A percentile compares a stretch with the other conserved stretches of the same genome.
phyloP scores from a whole-genome alignment of 768 basidiomycete genomes.

The Auricularia auricula-judae region DNA sequence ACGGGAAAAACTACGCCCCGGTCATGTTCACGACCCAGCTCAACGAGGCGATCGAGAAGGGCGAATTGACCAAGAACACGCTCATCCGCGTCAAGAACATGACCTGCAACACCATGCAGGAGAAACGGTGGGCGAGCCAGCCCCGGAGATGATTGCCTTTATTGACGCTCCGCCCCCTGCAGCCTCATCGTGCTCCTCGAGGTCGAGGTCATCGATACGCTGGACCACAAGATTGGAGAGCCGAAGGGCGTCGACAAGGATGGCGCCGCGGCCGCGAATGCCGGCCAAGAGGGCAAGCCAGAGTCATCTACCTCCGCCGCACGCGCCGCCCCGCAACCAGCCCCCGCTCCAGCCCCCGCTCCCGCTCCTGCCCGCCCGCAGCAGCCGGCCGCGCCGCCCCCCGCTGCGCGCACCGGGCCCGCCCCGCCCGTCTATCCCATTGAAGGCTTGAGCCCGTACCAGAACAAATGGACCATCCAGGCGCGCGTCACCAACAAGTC shows the following conservation, averaged over 20 bases:
- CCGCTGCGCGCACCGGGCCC: slow-evolving; percentile 10
- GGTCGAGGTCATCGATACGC: slow-evolving; percentile 42
- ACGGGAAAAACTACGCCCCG: slow-evolving; percentile 78
- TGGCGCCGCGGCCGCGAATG: slow-evolving; percentile 22
- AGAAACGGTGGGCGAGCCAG: slow-evolving; percentile 51
- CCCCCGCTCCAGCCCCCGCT: slow-evolving; percentile 3
- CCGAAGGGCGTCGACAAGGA: slow-evolving; percentile 27
- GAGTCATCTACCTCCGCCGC: slow-evolving; percentile 22
- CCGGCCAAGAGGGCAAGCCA: slow-evolving; percentile 10
- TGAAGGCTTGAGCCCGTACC: slow-evolving; percentile 89
- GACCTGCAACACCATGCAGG: slow-evolving; percentile 75
- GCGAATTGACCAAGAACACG: slow-evolving; percentile 50
- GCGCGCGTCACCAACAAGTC: slow-evolving; percentile 84
- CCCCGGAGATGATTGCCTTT: slow-evolving; percentile 12
- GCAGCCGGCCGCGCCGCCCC: slow-evolving; percentile 11
- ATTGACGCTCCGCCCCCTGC: not conserved
- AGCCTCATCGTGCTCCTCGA: slow-evolving; percentile 78
- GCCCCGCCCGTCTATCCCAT: slow-evolving; percentile 58
- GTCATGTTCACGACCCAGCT: slow-evolving; percentile 93
- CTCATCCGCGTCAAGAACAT: slow-evolving; percentile 63
- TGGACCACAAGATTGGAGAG: slow-evolving; percentile 63
- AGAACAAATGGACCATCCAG: slow-evolving; percentile 98
- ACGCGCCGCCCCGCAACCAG: slow-evolving; percentile 15
- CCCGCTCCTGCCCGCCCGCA: slow-evolving; percentile 3
- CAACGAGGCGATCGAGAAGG: slow-evolving; percentile 59